phyloP scores from a whole-genome alignment of 1,284 basidiomycete species.

The Ustilago shanxiensis region DNA sequence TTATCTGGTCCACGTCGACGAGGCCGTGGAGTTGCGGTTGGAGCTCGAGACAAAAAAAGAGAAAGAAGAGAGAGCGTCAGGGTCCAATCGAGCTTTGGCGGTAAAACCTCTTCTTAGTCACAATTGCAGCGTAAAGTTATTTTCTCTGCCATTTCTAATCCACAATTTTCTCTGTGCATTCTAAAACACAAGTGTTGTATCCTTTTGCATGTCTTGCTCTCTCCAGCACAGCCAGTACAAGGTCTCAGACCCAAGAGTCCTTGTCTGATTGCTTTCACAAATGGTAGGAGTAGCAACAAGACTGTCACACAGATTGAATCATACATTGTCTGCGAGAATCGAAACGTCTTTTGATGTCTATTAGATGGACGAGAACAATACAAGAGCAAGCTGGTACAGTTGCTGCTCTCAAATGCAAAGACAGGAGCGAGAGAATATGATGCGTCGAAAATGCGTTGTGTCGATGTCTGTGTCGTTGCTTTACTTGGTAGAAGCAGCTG shows the following conservation, averaged over 20 bases:
- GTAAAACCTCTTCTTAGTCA: slow-evolving; percentile 5
- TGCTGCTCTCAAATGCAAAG: background rate
- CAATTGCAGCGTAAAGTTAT: no score
- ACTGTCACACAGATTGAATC: background rate
- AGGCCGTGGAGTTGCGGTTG: background rate
- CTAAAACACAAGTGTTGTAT: no score
- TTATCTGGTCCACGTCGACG: background rate
- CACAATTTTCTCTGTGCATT: background rate
- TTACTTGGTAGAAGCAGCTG: slow-evolving; percentile 33
- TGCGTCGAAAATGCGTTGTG: background rate
- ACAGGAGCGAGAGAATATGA: background rate
- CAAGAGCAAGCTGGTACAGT: background rate
- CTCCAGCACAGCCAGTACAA: background rate
- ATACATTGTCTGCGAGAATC: background rate
- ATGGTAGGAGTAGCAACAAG: background rate
- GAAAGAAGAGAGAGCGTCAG: background rate
- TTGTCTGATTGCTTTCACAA: background rate
- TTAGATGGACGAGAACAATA: slow-evolving; percentile 1
- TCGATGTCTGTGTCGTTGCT: background rate
- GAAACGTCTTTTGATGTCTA: slow-evolving; percentile 14
- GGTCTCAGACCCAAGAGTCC: background rate
- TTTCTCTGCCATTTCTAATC: no score
- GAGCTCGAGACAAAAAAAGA: background rate
- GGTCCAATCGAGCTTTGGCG: background rate
- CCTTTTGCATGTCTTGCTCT: background rate